Percentiles rank a stretch among this genome's conserved stretches.
phyloP scores from a whole-genome alignment of 176 grass and related monocot genomes.

The Dactylis glomerata region DNA sequence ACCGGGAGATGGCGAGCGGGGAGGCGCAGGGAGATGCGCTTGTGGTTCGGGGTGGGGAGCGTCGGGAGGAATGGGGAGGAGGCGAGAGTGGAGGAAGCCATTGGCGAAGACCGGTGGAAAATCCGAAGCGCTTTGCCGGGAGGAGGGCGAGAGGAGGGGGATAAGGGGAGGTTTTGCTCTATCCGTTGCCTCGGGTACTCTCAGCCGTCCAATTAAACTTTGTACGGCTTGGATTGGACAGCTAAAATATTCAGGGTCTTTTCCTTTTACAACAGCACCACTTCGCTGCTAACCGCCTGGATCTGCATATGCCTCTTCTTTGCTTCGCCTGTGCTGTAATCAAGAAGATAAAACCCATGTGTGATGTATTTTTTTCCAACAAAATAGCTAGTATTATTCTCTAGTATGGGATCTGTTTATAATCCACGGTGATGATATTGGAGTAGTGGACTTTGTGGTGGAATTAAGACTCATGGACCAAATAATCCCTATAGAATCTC shows the following conservation, averaged over 20 bases:
- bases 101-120: slow-evolving; percentile 11
- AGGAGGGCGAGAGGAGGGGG: not conserved
- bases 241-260: not conserved
- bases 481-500: too few relatives aligned
- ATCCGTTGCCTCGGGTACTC: not conserved
- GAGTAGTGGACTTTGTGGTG: too few relatives aligned
- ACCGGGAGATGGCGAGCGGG: not conserved
- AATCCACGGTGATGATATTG: too few relatives aligned
- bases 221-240: not conserved
- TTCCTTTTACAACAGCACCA: too few relatives aligned
- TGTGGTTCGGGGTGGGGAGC: not conserved
- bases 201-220: not conserved
- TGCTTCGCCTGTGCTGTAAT: too few relatives aligned
- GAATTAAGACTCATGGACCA: too few relatives aligned
- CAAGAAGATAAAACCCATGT: too few relatives aligned
- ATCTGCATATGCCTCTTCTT: too few relatives aligned
- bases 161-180: slow-evolving; percentile 32
- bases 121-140: slow-evolving; percentile 12
- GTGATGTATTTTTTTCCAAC: too few relatives aligned
- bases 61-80: slow-evolving; percentile 32
- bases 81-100: slow-evolving; percentile 41
- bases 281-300: too few relatives aligned
- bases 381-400: too few relatives aligned
- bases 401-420: too few relatives aligned
- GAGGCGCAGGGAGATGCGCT: not conserved